Percentiles rank a stretch among this genome's conserved stretches.
Conservation (phyloP, 129 eudicot species). For the Smallanthus sonchifolius region DNA sequence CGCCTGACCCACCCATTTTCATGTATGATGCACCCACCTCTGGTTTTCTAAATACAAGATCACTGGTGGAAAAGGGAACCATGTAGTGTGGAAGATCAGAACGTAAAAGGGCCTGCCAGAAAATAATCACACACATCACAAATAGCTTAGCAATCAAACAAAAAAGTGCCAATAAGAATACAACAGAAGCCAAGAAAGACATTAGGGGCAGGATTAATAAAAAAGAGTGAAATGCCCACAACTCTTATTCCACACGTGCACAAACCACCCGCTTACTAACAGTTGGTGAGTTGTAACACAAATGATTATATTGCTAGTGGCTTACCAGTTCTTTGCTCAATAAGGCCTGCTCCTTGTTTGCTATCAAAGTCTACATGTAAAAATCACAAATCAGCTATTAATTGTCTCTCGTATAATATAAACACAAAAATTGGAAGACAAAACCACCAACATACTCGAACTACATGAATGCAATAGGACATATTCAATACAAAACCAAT, state of each 20-base stretch:
- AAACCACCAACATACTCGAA: neutral
- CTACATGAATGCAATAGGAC: neutral
- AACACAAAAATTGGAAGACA: slow-evolving; percentile 9
- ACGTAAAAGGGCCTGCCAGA: slow-evolving; percentile 78
- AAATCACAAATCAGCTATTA: slow-evolving; percentile 10
- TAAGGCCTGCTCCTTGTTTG: slow-evolving; percentile 72
- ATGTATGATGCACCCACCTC: slow-evolving; percentile 55
- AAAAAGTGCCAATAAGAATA: neutral
- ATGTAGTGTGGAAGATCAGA: slow-evolving; percentile 94
- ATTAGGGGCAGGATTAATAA: neutral
- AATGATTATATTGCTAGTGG: slow-evolving; percentile 13
- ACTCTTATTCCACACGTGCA: slow-evolving; percentile 1
- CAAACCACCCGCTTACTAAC: neutral
- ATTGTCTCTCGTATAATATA: neutral
- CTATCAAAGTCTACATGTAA: slow-evolving; percentile 52
- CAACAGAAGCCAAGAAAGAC: neutral
- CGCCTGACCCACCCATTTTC: neutral
- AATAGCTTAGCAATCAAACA: neutral
- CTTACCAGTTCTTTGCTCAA: slow-evolving; percentile 90
- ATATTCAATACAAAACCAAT: neutral
- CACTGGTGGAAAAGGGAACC: slow-evolving; percentile 74
- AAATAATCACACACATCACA: neutral
- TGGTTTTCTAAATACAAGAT: slow-evolving; percentile 68
- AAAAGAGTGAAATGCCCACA: neutral
- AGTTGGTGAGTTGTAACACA: slow-evolving; percentile 1